Percentiles rank a stretch among this genome's conserved stretches.
Conservation (phyloP, 768 basidiomycete genomes). For the Pulveroboletus sp. region DNA sequence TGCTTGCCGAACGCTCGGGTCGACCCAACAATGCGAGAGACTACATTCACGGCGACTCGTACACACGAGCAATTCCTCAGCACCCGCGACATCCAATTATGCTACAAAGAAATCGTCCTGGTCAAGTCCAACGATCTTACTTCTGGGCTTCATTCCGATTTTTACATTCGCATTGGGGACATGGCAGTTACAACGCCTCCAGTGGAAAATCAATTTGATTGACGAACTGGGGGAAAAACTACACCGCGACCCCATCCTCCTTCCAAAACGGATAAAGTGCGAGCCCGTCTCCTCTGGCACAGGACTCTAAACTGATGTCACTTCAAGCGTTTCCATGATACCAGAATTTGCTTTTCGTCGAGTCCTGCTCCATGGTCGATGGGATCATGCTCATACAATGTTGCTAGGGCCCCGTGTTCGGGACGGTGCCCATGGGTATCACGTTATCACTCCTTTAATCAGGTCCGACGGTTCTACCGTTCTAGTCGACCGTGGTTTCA, state of each 20-base stretch:
- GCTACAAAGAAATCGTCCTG: conserved; percentile 57
- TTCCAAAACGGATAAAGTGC: conserved; percentile 89
- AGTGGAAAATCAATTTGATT: conserved; percentile 94
- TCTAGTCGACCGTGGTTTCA: conserved; percentile 91
- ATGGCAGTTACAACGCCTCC: conserved; percentile 91
- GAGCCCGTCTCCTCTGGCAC: conserved; percentile 26
- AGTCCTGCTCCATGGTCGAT: conserved; percentile 73
- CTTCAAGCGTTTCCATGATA: conserved; percentile 61
- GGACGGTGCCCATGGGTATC: conserved; percentile 84
- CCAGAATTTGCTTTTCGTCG: conserved; percentile 90
- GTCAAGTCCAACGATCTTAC: conserved; percentile 66
- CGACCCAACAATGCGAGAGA: conserved; percentile 5
- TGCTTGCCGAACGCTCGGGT: conserved; percentile 5
- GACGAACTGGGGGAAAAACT: conserved; percentile 93
- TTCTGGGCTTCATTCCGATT: conserved; percentile 84
- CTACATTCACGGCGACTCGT: conserved; percentile 11
- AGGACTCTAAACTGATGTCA: conserved; percentile 17
- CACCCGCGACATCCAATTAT: conserved; percentile 44
- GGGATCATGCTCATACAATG: conserved; percentile 78
- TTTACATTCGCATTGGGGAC: conserved; percentile 87
- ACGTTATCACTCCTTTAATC: conserved; percentile 83
- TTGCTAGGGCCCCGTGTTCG: conserved; percentile 83
- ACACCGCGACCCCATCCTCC: conserved; percentile 66
- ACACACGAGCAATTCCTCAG: conserved; percentile 14
- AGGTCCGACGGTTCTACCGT: conserved; percentile 81